phyloP scores from a whole-genome alignment of 495 filamentous ascomycete species.

The Bryoglossum gracile region DNA sequence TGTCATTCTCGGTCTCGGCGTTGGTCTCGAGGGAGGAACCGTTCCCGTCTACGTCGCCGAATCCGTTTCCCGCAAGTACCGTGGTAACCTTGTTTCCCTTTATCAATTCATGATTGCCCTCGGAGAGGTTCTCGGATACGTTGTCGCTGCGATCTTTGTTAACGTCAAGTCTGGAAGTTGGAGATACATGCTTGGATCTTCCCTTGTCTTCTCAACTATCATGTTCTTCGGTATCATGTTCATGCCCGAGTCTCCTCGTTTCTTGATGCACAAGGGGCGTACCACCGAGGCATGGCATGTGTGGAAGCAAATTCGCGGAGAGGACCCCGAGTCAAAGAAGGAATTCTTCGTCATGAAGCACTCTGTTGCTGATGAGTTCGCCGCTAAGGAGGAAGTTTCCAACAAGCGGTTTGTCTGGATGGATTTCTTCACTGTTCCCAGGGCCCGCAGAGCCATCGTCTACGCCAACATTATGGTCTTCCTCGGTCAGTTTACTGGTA shows the following conservation, averaged over 20 bases:
- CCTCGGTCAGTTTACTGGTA: conserved; percentile 53
- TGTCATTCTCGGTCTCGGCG: conserved; percentile 51
- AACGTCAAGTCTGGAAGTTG: conserved; percentile 48
- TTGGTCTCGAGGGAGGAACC: conserved; percentile 55
- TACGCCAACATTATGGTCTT: conserved; percentile 59
- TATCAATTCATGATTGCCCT: conserved; percentile 60
- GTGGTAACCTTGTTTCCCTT: conserved; percentile 54
- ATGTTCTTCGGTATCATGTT: conserved; percentile 55
- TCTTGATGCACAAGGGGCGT: conserved; percentile 57
- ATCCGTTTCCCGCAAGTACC: conserved; percentile 42
- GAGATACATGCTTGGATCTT: conserved; percentile 59
- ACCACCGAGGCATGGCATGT: conserved; percentile 57
- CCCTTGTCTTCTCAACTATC: conserved; percentile 56
- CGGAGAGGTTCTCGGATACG: conserved; percentile 56
- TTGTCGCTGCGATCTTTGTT: conserved; percentile 54
- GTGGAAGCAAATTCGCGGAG: conserved; percentile 56
- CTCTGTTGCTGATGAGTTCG: conserved; percentile 41
- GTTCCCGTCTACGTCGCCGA: conserved; percentile 50
- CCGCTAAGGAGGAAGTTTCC: conserved; percentile 27
- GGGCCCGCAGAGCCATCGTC: conserved; percentile 51
- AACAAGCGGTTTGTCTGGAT: conserved; percentile 46
- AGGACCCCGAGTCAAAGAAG: conserved; percentile 41
- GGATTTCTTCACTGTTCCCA: conserved; percentile 54
- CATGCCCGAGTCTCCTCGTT: conserved; percentile 68
- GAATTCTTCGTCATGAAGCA: conserved; percentile 57